These are phyloP conservation scores for Inosperma sp. DNA, from an alignment of 768 basidiomycete species.

Conservation along the genomic window DNA sequence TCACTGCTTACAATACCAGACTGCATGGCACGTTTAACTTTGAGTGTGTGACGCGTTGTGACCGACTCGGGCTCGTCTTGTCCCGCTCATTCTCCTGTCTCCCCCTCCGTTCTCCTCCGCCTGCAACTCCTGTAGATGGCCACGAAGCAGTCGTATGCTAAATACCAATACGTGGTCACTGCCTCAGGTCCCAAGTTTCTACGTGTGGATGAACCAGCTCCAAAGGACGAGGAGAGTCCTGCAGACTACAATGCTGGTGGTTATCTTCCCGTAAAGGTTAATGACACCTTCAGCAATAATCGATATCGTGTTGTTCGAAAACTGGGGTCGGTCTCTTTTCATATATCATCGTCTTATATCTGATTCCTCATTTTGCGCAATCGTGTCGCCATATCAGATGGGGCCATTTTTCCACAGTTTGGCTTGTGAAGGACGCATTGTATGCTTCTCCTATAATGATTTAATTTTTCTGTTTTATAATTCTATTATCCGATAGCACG, in stretches of 20 bases:
- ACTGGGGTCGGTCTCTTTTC: conserved; percentile 56
- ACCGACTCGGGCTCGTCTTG: conserved; percentile 14
- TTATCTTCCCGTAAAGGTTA: conserved; percentile 76
- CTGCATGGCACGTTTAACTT: neutral
- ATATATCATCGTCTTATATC: conserved; percentile 9
- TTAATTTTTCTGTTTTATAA: conserved; percentile 5
- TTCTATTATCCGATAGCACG: conserved; percentile 39
- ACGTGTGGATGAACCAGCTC: conserved; percentile 58
- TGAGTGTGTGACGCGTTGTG: conserved; percentile 10
- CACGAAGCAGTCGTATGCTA: conserved; percentile 59
- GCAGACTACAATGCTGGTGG: conserved; percentile 80
- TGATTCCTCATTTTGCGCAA: conserved; percentile 24
- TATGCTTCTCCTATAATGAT: conserved; percentile 37
- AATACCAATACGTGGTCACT: conserved; percentile 74
- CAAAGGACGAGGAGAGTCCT: conserved; percentile 79
- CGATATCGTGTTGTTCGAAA: conserved; percentile 87
- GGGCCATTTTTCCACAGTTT: conserved; percentile 95
- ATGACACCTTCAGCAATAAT: conserved; percentile 78
- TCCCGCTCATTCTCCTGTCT: conserved; percentile 20
- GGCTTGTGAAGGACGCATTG: conserved; percentile 80
- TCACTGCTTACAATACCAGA: conserved; percentile 3
- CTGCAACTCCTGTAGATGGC: conserved; percentile 45
- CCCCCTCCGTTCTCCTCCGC: conserved; percentile 14
- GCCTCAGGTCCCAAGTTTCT: conserved; percentile 63
- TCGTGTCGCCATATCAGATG: conserved; percentile 48